These are phyloP conservation scores for Escovopsis sp. DNA, from an alignment of 2,329 filamentous ascomycete genomes.

Conservation along the genomic window DNA sequence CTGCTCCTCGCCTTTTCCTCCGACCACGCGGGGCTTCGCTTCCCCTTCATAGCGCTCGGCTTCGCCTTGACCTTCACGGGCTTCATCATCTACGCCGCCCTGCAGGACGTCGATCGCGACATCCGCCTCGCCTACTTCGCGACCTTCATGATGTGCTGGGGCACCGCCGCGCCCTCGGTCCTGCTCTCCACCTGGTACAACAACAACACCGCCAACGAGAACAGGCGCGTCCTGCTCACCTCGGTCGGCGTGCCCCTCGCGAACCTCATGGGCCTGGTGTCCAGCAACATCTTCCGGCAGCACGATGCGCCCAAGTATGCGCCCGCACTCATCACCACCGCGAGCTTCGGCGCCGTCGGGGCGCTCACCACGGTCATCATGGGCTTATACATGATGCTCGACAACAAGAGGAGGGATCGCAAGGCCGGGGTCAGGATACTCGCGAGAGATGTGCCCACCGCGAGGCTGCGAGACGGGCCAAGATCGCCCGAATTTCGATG, in stretches of 20 bases:
- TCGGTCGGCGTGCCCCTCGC: slow-evolving; percentile 59
- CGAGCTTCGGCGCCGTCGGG: slow-evolving; percentile 47
- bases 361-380: slow-evolving; percentile 37
- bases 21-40: slow-evolving; percentile 49
- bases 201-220: slow-evolving; percentile 69
- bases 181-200: slow-evolving; percentile 55
- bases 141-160: slow-evolving; percentile 73
- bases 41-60: slow-evolving; percentile 59
- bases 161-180: slow-evolving; percentile 59
- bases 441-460: slow-evolving; percentile 32
- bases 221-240: slow-evolving; percentile 53
- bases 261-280: slow-evolving; percentile 61
- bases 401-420: slow-evolving; percentile 36
- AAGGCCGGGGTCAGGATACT: slow-evolving; percentile 32
- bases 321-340: slow-evolving; percentile 48
- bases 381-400: slow-evolving; percentile 45
- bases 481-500: slow-evolving; percentile 32
- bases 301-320: slow-evolving; percentile 52
- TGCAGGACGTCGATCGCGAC: slow-evolving; percentile 44
- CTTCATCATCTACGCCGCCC: slow-evolving; percentile 63
- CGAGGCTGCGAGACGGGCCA: slow-evolving; percentile 32
- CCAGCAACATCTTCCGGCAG: slow-evolving; percentile 51
- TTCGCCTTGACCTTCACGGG: slow-evolving; percentile 62
- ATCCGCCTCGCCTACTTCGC: slow-evolving; percentile 59
- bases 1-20: slow-evolving; percentile 57